Base-by-base conservation (phyloP, 164 flowering plant genomes). In the Macadamia tetraphylla region DNA sequence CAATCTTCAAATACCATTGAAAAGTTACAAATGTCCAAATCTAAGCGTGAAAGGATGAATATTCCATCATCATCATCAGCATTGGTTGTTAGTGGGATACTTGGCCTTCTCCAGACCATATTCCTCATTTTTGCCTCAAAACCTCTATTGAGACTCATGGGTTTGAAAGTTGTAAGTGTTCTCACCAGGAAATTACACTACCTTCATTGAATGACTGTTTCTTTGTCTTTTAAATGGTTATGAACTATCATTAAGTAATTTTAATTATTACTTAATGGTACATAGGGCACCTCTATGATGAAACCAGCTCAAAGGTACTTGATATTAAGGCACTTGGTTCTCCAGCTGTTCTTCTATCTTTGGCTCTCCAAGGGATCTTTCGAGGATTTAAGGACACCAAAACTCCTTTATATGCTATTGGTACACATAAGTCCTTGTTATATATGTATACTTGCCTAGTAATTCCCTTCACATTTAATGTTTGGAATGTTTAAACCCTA, bases 41-140 rank as follows among this genome's bases (percentile, higher is more conserved):
- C 31, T 29, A 70, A 67, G 74, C 9, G 58, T 53, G 74, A 69
- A 60, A 83, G 59, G 65, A 72, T 84, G 64, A 69, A 82, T 48
- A 84, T 86, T 40, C 80, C 96, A 56, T 86, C 96, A 46, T 90
- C 88, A 58, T 85, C 89, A 62, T 77, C 90, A 29, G 89, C 92
- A 62, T 32, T 89, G 60, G 46, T 81, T 62, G 69, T 87, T 55
- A 90, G 95, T 46, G 73, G 65, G 43, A 65, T 83, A 6, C 88
- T 90, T 48, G 92, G 92, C 32, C 64, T 90, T 44, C 62, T 88
- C 42, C 87, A 88, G 71, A 72, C 88, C 14, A 8, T 83, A 31
- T 75, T 86, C 67, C 88, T 88, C 63, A 75, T 87, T 62, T 40
- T 78, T 30, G 72, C 72, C 31, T 91, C 88, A 42, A 84, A 80